Evolutionary conservation across 129 eudicot genomes (phyloP).

Genomic region (Solidago caesia): DNA sequence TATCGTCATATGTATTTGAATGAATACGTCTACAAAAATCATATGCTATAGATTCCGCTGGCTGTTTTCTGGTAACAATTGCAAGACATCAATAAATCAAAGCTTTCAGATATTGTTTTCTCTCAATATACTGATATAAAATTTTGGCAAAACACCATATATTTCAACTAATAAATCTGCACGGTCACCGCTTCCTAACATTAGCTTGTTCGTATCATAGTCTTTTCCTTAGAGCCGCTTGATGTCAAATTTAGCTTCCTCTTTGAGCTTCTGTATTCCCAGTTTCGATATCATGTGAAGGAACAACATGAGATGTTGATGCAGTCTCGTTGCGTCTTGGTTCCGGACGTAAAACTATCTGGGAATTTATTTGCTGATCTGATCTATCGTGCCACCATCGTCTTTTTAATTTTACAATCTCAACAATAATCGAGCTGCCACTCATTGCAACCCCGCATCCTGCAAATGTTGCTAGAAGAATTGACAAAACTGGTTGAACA

Average conservation of each 20-base stretch:
- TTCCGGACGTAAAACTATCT: slow-evolving; percentile 30
- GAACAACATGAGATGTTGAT: slow-evolving; percentile 16
- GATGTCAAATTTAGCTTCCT: slow-evolving; percentile 29
- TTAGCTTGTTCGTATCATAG: background rate
- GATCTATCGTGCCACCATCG: slow-evolving; percentile 35
- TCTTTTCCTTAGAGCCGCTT: background rate
- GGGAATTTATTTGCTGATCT: slow-evolving; percentile 35
- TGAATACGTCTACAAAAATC: too few relatives aligned
- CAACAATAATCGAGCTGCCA: slow-evolving; percentile 70
- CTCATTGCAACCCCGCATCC: slow-evolving; percentile 95
- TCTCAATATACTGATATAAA: slow-evolving; percentile 21
- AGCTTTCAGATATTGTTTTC: slow-evolving; percentile 8
- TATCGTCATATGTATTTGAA: too few relatives aligned
- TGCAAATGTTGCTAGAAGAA: slow-evolving; percentile 74
- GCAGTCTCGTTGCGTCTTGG: slow-evolving; percentile 41
- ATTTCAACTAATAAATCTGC: slow-evolving; percentile 19
- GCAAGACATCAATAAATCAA: slow-evolving; percentile 18
- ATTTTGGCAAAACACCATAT: background rate
- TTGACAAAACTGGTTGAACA: slow-evolving; percentile 68
- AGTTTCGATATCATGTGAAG: slow-evolving; percentile 32
- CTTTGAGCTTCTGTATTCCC: slow-evolving; percentile 41
- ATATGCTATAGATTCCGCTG: too few relatives aligned
- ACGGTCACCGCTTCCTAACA: background rate
- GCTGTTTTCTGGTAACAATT: background rate
- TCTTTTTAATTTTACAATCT: slow-evolving; percentile 60